These are phyloP conservation scores for Saturnispora sanitii DNA, from an alignment of 805 yeast genomes.

Conservation along the genomic window DNA sequence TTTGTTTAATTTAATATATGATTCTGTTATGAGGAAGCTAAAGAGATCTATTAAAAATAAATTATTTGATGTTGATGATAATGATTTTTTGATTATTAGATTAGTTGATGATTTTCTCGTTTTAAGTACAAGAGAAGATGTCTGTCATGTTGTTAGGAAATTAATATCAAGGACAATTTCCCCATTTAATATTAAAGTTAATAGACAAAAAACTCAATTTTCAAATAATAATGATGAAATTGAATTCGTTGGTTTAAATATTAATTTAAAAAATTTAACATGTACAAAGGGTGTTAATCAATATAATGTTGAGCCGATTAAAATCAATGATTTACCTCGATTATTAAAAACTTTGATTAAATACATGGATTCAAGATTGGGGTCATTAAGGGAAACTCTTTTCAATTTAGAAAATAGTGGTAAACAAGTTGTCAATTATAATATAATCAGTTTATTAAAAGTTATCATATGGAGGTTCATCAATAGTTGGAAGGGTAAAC, in stretches of 20 bases:
- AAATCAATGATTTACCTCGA: conserved; percentile 10
- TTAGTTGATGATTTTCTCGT: conserved; percentile 81
- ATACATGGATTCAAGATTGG: conserved; percentile 7
- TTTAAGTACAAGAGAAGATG: conserved; percentile 36
- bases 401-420: conserved; percentile 17
- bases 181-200: conserved; percentile 34
- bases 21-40: conserved; percentile 37
- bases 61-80: neutral
- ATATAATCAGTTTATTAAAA: conserved; percentile 12
- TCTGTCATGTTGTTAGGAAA: conserved; percentile 25
- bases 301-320: conserved; percentile 12
- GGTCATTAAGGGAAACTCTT: conserved; percentile 3
- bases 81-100: conserved; percentile 42
- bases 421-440: conserved; percentile 12
- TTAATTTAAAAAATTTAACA: conserved; percentile 27
- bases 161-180: conserved; percentile 30
- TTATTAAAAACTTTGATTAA: conserved; percentile 15
- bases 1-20: conserved; percentile 67
- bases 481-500: conserved; percentile 14
- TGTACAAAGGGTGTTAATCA: conserved; percentile 25
- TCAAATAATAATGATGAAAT: conserved; percentile 18
- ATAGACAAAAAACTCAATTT: conserved; percentile 29
- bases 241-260: conserved; percentile 35
- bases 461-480: conserved; percentile 15
- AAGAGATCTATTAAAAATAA: conserved; percentile 15